Evolutionary conservation across 23 red algal species (phyloP).

Genomic region (Agarophyton chilense): DNA sequence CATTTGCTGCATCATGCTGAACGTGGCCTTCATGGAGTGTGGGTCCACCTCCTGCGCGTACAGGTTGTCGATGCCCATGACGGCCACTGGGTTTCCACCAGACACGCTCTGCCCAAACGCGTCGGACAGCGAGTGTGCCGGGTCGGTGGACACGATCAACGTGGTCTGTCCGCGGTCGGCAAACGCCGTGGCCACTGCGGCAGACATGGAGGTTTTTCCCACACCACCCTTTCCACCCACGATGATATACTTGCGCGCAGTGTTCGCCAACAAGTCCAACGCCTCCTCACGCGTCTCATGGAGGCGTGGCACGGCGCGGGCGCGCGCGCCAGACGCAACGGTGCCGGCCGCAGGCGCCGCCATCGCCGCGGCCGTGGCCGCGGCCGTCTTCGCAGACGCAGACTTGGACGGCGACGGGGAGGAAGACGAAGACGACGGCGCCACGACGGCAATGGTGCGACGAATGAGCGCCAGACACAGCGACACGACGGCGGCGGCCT

Average conservation of each 20-base stretch:
- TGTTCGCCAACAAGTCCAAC: slow-evolving; percentile 71
- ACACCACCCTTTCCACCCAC: slow-evolving; percentile 94
- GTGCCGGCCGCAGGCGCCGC: not conserved
- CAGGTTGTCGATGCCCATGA: slow-evolving; percentile 84
- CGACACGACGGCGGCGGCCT: slow-evolving; percentile 20
- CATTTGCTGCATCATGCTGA: slow-evolving; percentile 70
- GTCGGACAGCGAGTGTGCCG: slow-evolving; percentile 94
- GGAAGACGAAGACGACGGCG: too few species aligned
- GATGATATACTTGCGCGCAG: slow-evolving; percentile 65
- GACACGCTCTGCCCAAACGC: slow-evolving; percentile 84
- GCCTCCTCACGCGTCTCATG: slow-evolving; percentile 78
- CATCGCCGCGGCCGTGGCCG: not conserved
- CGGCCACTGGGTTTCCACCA: slow-evolving; percentile 72
- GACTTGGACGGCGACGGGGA: too few species aligned
- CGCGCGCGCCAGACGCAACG: not conserved
- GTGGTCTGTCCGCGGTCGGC: slow-evolving; percentile 88
- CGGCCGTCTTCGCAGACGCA: not conserved
- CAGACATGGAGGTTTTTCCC: slow-evolving; percentile 89
- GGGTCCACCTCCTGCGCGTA: slow-evolving; percentile 95
- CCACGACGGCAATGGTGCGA: not conserved
- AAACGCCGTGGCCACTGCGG: slow-evolving; percentile 79
- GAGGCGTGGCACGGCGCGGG: slow-evolving; percentile 38
- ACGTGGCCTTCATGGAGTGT: slow-evolving; percentile 76
- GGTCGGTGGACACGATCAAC: slow-evolving; percentile 91
- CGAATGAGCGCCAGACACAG: not conserved